Evolutionary conservation across 2,329 filamentous ascomycete species (phyloP).

Genomic region (Fusarium austroafricanum): DNA sequence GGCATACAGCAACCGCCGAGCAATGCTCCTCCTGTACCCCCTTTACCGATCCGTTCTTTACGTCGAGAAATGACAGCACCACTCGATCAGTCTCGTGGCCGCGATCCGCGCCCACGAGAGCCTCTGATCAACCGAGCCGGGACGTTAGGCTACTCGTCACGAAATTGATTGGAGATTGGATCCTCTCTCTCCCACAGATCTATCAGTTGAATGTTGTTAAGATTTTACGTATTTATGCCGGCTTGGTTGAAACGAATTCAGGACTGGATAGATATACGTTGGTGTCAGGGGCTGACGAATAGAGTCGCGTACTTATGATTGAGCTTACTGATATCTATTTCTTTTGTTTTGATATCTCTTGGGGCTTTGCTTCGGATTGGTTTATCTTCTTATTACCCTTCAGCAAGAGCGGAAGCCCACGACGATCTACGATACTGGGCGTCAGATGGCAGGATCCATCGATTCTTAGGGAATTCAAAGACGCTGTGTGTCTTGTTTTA

Average conservation of each 20-base stretch:
- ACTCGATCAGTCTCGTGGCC: slow-evolving; percentile 39
- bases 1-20: slow-evolving; percentile 31
- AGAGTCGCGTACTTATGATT: background rate
- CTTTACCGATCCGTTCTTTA: slow-evolving; percentile 45
- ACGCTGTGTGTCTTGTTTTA: background rate
- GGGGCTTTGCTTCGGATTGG: background rate
- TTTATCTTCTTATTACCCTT: slow-evolving; percentile 11
- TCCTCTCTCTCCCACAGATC: background rate
- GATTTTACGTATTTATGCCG: slow-evolving; percentile 38
- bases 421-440: background rate
- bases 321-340: background rate
- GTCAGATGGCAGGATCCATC: slow-evolving; percentile 19
- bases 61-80: slow-evolving; percentile 44
- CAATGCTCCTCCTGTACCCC: slow-evolving; percentile 43
- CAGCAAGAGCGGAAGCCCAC: background rate
- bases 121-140: slow-evolving; percentile 50
- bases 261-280: background rate
- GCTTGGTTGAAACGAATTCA: background rate
- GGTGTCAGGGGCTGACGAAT: background rate
- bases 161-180: slow-evolving; percentile 16
- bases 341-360: slow-evolving; percentile 15
- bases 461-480: background rate
- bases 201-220: slow-evolving; percentile 13
- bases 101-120: slow-evolving; percentile 45
- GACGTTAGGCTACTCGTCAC: slow-evolving; percentile 33